Evolutionary conservation across 202 grass and related monocot species (phyloP), one percentile per base, ranked within the genome.

Genomic region (Schoenoplectus triqueter): DNA sequence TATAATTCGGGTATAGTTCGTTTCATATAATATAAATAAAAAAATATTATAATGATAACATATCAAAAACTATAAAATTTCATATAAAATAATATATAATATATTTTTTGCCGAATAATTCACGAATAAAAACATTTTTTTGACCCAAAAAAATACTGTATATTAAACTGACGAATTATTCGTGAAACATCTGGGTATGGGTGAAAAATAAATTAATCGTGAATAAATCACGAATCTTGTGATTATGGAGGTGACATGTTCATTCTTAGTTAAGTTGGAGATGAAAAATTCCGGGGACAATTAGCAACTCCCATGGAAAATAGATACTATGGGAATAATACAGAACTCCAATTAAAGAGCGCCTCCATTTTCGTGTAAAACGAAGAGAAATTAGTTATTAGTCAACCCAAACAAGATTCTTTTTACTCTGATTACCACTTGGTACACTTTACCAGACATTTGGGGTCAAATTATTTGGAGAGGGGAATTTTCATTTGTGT

Each of bases 381-480:
- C 6, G 10, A 56, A 40, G 10, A 76, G 10, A 31, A 31, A 31
- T 31, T 31, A 31, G 31, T 31, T 31, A 31, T 31, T 42, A 42
- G 73, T 78, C 21, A 59, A 78, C 73, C 46, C 22, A 52, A 39
- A 7, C 22, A 77, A 41, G 51, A 59, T 76, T 76, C 71, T 46
- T 52, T 48, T 17, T 51, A 21, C 39, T 74, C 8, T 51, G 41
- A 13, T 31, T 39, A 55, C 59, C 14, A 62, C 15, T 18, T 62
- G n/a, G 15, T 1, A 31, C 59, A 18, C 15, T 31, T 31, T 52
- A 74, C 20, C 13, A 41, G 21, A 77, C 51, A 77, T 41, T 3
- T n/a, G 31, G 21, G 10, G 11, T 57, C 73, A 77, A 56, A 77
- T 17, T 57, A 41, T 77, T 59, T 77, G 20, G 0, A 14, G 57